phyloP scores from a whole-genome alignment of 2,329 filamentous ascomycete genomes.

The Arachnomyces sp. region DNA sequence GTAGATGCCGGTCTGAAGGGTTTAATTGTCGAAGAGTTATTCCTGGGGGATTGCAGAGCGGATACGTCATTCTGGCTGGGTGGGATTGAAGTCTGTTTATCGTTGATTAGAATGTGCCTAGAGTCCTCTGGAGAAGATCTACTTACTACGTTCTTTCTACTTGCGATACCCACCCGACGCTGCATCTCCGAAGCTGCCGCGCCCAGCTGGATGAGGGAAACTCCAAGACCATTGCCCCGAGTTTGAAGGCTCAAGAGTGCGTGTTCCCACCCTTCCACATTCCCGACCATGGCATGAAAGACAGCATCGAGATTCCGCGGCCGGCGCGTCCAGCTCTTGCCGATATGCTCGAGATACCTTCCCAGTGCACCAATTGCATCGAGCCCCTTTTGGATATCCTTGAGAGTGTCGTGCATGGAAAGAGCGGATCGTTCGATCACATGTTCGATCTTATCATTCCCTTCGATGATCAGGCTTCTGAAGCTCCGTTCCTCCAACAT shows the following conservation, averaged over 20 bases:
- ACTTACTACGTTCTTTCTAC: slow-evolving; percentile 61
- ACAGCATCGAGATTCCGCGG: slow-evolving; percentile 59
- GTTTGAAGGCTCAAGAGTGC: slow-evolving; percentile 69
- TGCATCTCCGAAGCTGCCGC: slow-evolving; percentile 80
- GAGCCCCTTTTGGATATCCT: slow-evolving; percentile 71
- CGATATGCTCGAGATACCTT: slow-evolving; percentile 62
- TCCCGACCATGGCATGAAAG: slow-evolving; percentile 83
- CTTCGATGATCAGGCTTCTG: slow-evolving; percentile 69
- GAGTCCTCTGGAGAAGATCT: slow-evolving; percentile 27
- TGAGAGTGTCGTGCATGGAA: slow-evolving; percentile 66
- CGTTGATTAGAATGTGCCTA: not conserved
- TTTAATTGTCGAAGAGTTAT: not conserved
- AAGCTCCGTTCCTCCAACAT: slow-evolving; percentile 83
- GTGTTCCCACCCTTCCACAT: slow-evolving; percentile 80
- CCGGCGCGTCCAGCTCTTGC: slow-evolving; percentile 51
- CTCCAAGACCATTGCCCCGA: slow-evolving; percentile 62
- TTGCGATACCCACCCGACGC: slow-evolving; percentile 72
- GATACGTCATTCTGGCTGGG: slow-evolving; percentile 5
- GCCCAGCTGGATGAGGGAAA: slow-evolving; percentile 61
- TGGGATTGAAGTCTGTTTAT: not conserved
- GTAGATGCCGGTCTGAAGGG: too few species aligned
- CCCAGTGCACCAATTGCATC: slow-evolving; percentile 68
- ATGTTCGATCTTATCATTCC: slow-evolving; percentile 86
- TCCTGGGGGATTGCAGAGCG: not conserved
- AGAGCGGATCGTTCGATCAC: slow-evolving; percentile 71